phyloP scores from a whole-genome alignment of 2,329 filamentous ascomycete species.

The Nemania sp. region DNA sequence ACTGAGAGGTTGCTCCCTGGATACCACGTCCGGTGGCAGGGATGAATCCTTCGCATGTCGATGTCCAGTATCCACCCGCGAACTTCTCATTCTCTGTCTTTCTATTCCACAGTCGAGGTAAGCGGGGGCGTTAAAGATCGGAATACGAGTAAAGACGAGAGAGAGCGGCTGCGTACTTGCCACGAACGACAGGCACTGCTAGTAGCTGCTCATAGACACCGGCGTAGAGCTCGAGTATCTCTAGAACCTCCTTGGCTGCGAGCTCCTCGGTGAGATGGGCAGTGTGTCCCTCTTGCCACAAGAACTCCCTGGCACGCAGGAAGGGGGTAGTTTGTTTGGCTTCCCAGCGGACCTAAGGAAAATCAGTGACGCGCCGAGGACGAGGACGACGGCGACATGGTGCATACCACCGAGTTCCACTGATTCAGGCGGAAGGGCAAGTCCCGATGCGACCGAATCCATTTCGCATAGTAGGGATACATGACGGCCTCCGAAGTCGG shows the following conservation, averaged over 20 bases:
- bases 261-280: constrained; percentile 85
- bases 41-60: constrained; percentile 90
- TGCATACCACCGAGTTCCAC: constrained; percentile 14
- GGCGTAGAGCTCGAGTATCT: constrained; percentile 93
- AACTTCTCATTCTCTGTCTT: constrained; percentile 99
- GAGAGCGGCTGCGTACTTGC: constrained; percentile 46
- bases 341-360: constrained; percentile 77
- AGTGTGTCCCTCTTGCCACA: constrained; percentile 96
- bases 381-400: not conserved
- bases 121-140: not conserved
- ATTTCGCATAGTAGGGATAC: constrained; percentile 36
- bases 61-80: constrained; percentile 93
- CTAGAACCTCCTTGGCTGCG: constrained; percentile 82
- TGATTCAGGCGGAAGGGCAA: constrained; percentile 76
- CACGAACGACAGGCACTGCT: constrained; percentile 91
- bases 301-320: constrained; percentile 88
- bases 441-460: constrained; percentile 92
- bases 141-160: not conserved
- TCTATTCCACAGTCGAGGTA: constrained; percentile 17
- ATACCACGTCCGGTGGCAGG: constrained; percentile 95
- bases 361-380: not conserved
- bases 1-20: constrained; percentile 93
- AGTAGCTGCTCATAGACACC: constrained; percentile 89
- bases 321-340: constrained; percentile 92
- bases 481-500: constrained; percentile 66